Percentiles rank a stretch among this genome's conserved stretches.
These are phyloP conservation scores for Aspergillus funiculosus DNA, from an alignment of 495 filamentous ascomycete genomes.

Conservation along the genomic window DNA sequence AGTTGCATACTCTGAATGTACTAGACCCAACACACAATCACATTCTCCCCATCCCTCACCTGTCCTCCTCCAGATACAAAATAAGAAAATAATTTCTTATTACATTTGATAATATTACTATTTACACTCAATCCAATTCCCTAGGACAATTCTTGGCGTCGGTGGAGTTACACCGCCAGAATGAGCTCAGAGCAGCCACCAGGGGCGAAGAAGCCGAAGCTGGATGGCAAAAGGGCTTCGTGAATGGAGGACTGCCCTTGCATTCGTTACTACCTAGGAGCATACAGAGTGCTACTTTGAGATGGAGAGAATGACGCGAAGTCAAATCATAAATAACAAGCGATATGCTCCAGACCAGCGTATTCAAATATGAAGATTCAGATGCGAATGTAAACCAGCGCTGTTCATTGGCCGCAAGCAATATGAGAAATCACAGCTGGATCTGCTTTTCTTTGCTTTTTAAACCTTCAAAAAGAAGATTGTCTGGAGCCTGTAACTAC, in stretches of 20 bases:
- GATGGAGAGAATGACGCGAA: constrained; percentile 1
- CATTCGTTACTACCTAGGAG: not conserved
- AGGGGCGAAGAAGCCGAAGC: not conserved
- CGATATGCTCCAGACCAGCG: too few relatives aligned
- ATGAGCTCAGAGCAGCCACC: constrained; percentile 4
- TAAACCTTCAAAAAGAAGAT: constrained; percentile 11
- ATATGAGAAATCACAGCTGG: constrained; percentile 1
- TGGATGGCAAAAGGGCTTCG: not conserved
- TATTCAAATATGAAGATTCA: not conserved
- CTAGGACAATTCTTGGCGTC: not conserved
- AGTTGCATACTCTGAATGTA: not conserved
- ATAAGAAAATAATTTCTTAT: too few relatives aligned
- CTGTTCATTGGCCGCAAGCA: constrained; percentile 5
- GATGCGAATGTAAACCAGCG: not conserved
- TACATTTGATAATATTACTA: too few relatives aligned
- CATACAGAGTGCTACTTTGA: not conserved
- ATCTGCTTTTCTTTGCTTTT: constrained; percentile 5
- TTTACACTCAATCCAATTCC: too few relatives aligned
- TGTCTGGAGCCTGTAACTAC: too few relatives aligned
- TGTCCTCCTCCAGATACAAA: constrained; percentile 2
- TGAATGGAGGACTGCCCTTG: constrained; percentile 8
- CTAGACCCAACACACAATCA: constrained; percentile 3
- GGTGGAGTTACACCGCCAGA: constrained; percentile 15
- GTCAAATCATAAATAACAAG: constrained; percentile 1
- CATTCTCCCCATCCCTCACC: too few relatives aligned